These are phyloP conservation scores for Zygosaccharomyces bailii DNA, from an alignment of 805 yeast genomes.

Conservation along the genomic window DNA sequence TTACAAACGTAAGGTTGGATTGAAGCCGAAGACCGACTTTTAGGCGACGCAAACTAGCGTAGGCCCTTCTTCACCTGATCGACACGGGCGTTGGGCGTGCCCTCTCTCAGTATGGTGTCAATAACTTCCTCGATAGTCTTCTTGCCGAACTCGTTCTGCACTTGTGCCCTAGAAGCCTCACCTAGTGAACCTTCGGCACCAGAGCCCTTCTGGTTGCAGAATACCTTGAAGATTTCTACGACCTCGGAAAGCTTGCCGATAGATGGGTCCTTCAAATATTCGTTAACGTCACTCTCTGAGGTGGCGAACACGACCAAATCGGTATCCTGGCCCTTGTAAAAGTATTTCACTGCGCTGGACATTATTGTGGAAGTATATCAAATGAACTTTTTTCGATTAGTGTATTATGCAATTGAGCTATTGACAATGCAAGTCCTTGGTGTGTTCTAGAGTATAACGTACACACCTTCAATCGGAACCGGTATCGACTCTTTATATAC, in stretches of 20 bases:
- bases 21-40: too few relatives aligned
- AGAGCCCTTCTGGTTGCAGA: slow-evolving; percentile 51
- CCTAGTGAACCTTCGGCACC: slow-evolving; percentile 72
- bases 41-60: too few relatives aligned
- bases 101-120: slow-evolving; percentile 55
- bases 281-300: slow-evolving; percentile 45
- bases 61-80: slow-evolving; percentile 8
- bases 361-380: slow-evolving; percentile 13
- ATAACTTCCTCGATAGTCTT: slow-evolving; percentile 54
- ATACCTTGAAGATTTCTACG: slow-evolving; percentile 65
- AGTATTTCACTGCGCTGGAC: slow-evolving; percentile 46
- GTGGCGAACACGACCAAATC: slow-evolving; percentile 69
- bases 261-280: slow-evolving; percentile 41
- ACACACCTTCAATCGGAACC: not conserved
- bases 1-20: not conserved
- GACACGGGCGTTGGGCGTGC: slow-evolving; percentile 46
- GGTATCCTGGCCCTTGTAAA: slow-evolving; percentile 59
- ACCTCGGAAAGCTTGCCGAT: slow-evolving; percentile 49
- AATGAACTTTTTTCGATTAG: not conserved
- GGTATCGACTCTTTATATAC: slow-evolving; percentile 2
- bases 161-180: slow-evolving; percentile 63
- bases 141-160: slow-evolving; percentile 67
- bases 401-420: not conserved
- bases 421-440: not conserved
- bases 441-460: not conserved